phyloP scores from a whole-genome alignment of 2,329 filamentous ascomycete species.

The Colletotrichum tropicicola region DNA sequence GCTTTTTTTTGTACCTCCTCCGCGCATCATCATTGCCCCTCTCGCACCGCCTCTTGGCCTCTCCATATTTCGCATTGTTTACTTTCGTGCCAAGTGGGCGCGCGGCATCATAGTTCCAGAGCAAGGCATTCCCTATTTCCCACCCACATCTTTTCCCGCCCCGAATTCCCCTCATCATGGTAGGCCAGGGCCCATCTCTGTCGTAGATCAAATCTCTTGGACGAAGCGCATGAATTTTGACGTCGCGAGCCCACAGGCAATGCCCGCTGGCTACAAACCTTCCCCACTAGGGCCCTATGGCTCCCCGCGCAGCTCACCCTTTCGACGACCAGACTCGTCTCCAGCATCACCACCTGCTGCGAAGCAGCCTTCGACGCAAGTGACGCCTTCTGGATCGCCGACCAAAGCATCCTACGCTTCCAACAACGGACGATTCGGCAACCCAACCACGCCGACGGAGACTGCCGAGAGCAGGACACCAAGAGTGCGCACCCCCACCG shows the following conservation, averaged over 20 bases:
- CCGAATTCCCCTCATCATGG: constrained; percentile 12
- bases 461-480: constrained; percentile 49
- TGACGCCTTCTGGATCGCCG: constrained; percentile 70
- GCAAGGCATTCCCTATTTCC: constrained; percentile 27
- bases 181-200: constrained; percentile 24
- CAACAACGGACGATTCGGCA: constrained; percentile 43
- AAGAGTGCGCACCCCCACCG: constrained; percentile 36
- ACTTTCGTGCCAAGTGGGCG: constrained; percentile 25
- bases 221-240: constrained; percentile 28
- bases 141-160: constrained; percentile 8
- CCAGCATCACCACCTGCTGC: constrained; percentile 72
- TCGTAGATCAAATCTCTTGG: constrained; percentile 13
- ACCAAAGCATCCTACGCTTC: constrained; percentile 49
- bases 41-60: background rate
- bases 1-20: background rate
- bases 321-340: constrained; percentile 65
- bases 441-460: constrained; percentile 51
- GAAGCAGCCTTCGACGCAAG: constrained; percentile 56
- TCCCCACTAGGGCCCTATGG: constrained; percentile 74
- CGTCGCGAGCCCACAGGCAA: constrained; percentile 50
- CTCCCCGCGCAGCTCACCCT: constrained; percentile 73
- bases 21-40: background rate
- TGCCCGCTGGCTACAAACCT: constrained; percentile 70
- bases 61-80: constrained; percentile 30
- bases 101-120: constrained; percentile 22